phyloP scores from a whole-genome alignment of 805 yeast species.

The Sungouiella thailandica region DNA sequence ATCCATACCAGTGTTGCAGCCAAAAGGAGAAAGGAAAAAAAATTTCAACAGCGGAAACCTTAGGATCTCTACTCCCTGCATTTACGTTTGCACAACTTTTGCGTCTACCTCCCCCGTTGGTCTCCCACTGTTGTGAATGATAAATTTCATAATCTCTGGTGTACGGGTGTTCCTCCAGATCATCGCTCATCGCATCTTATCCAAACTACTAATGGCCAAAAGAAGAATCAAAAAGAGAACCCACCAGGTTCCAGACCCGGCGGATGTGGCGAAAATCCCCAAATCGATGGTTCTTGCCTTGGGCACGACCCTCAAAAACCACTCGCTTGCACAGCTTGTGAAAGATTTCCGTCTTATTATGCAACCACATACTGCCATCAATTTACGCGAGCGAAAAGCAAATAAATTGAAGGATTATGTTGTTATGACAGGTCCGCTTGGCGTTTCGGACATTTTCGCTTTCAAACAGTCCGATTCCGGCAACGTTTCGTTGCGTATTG shows the following conservation, averaged over 20 bases:
- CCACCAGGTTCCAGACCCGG: slow-evolving; percentile 62
- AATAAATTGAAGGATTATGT: slow-evolving; percentile 87
- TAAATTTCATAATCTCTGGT: neutral
- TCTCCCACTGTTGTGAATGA: no score
- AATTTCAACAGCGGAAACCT: no score
- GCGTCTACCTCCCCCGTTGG: no score
- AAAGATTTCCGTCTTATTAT: slow-evolving; percentile 81
- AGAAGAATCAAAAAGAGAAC: slow-evolving; percentile 75
- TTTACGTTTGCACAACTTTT: no score
- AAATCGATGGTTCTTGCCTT: slow-evolving; percentile 90
- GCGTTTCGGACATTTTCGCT: slow-evolving; percentile 82
- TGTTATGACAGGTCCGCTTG: slow-evolving; percentile 98
- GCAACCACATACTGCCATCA: slow-evolving; percentile 96
- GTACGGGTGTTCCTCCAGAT: slow-evolving; percentile 8
- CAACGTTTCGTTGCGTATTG: slow-evolving; percentile 74
- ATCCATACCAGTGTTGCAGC: no score
- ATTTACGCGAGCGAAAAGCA: slow-evolving; percentile 76
- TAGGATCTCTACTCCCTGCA: no score
- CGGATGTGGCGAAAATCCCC: slow-evolving; percentile 70
- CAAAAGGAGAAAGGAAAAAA: no score
- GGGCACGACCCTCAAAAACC: slow-evolving; percentile 73
- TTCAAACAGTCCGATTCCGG: slow-evolving; percentile 84
- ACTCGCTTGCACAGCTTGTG: slow-evolving; percentile 78
- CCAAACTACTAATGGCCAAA: slow-evolving; percentile 28
- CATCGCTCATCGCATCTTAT: neutral